Evolutionary conservation across 768 basidiomycete genomes (phyloP).

Genomic region (Pleurotus citrinopileatus): DNA sequence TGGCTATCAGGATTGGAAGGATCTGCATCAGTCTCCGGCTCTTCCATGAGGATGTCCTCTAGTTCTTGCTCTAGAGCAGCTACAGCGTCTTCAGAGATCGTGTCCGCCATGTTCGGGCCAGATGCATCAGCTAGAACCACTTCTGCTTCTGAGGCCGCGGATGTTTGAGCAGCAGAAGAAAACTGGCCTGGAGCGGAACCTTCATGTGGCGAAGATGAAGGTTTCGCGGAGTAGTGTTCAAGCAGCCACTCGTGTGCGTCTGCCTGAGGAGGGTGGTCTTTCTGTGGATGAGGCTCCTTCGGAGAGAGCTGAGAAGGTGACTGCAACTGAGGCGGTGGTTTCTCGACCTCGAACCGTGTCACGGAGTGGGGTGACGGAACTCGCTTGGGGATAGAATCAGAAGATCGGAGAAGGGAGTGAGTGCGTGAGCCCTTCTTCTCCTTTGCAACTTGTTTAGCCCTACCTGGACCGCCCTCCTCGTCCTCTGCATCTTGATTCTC

Average conservation of each 20-base stretch:
- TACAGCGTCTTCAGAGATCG: constrained; percentile 26
- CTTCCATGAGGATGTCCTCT: constrained; percentile 30
- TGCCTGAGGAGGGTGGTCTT: constrained; percentile 31
- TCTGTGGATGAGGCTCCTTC: constrained; percentile 6
- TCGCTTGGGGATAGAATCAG: constrained; percentile 1
- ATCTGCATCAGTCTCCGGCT: neutral
- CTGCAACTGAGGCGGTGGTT: constrained; percentile 9
- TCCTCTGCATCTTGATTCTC: too few relatives aligned
- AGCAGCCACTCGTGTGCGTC: constrained; percentile 63
- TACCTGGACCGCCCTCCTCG: constrained; percentile 3
- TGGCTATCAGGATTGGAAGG: neutral
- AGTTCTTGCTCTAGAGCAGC: constrained; percentile 46
- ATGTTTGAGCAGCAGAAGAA: constrained; percentile 21
- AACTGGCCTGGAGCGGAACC: constrained; percentile 9
- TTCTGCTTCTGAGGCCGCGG: constrained; percentile 12
- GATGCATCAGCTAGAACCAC: constrained; percentile 5
- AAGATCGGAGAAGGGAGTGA: constrained; percentile 2
- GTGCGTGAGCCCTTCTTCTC: constrained; percentile 10
- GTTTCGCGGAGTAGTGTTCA: constrained; percentile 45
- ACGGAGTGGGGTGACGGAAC: neutral
- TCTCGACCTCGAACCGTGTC: neutral
- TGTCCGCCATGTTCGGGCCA: constrained; percentile 3
- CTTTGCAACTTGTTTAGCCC: constrained; percentile 11
- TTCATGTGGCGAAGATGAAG: constrained; percentile 15
- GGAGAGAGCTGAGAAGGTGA: constrained; percentile 10